Base-by-base conservation (phyloP, 345 rosid genomes). In the Noccaea caerulescens region DNA sequence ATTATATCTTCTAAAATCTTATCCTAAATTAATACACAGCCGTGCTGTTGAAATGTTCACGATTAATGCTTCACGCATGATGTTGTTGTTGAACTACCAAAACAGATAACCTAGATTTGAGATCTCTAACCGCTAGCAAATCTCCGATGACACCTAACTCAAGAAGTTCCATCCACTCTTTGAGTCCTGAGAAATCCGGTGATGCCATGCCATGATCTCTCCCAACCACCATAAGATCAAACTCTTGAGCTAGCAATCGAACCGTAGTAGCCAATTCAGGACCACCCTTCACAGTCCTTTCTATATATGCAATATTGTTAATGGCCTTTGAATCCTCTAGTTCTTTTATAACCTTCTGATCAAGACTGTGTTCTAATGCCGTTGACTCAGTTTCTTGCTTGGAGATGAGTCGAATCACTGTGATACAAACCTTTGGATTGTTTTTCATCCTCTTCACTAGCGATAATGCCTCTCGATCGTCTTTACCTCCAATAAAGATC, bases 81-180 rank as follows among this genome's bases (percentile, higher is more conserved):
- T 59, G 69, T 8, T 68, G 56, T 42, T 71, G 75, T 51, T 71
- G 75, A 32, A 71, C 69, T 62, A 71, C 69, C 20, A 61, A 52
- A 50, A 71, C 60, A 61, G 68, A 61, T 12, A 51, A 13, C 20
- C 45, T 71, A 50, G 53, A 42, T 23, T 14, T 20, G 2, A 71
- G 60, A 39, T 71, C 75, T 71, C 10, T 71, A 39, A 49, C 43
- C 6, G 75, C 75, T 7, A 71, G 36, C 61, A 71, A 60, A 52
- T 71, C 75, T 16, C 75, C 75, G 3, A 71, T 32, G 3, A 71
- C 68, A 51, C 75, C 75, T 52, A 71, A 71, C 61, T 71, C 68
- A 0, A 68, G 66, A 4, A 71, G 34, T 39, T 71, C 75, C 9
- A 52, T 33, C 75, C 75, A 71, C 42, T 61, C 75, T 0, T 13